These are phyloP conservation scores for Yamadazyma taylorii DNA, from an alignment of 1,139 yeast genomes.

Conservation along the genomic window DNA sequence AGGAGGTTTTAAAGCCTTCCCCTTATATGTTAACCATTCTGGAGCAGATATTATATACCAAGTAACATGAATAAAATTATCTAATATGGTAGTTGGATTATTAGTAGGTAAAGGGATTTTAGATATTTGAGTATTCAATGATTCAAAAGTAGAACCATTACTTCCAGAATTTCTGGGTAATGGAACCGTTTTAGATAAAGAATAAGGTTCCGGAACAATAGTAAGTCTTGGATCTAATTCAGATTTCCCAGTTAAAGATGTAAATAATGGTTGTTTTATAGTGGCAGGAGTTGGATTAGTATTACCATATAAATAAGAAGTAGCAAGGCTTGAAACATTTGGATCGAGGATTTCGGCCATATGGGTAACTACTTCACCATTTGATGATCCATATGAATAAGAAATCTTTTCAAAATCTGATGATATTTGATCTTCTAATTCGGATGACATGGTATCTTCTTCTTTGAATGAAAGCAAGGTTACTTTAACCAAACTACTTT, in stretches of 20 bases:
- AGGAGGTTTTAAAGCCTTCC: slow-evolving; percentile 27
- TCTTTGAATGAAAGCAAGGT: slow-evolving; percentile 19
- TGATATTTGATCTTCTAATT: slow-evolving; percentile 30
- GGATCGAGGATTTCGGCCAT: slow-evolving; percentile 32
- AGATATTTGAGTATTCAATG: slow-evolving; percentile 47
- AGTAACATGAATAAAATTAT: slow-evolving; percentile 78
- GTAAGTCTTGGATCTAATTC: slow-evolving; percentile 66
- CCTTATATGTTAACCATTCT: slow-evolving; percentile 69
- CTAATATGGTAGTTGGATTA: slow-evolving; percentile 66
- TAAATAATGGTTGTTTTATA: slow-evolving; percentile 61
- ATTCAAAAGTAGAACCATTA: slow-evolving; percentile 38
- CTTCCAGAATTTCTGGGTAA: slow-evolving; percentile 28
- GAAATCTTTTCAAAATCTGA: slow-evolving; percentile 71
- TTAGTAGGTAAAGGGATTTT: slow-evolving; percentile 58
- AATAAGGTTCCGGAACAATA: slow-evolving; percentile 57
- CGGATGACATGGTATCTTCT: slow-evolving; percentile 16
- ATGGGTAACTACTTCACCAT: slow-evolving; percentile 61
- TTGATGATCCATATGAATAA: slow-evolving; percentile 53
- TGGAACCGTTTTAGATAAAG: slow-evolving; percentile 60
- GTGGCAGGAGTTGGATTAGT: slow-evolving; percentile 24
- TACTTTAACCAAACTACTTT: slow-evolving; percentile 48
- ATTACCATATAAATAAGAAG: slow-evolving; percentile 22
- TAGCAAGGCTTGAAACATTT: slow-evolving; percentile 15
- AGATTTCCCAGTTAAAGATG: slow-evolving; percentile 65
- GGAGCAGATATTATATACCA: slow-evolving; percentile 83